phyloP scores from a whole-genome alignment of 345 rosid genomes.

The Eucalyptus marginata region DNA sequence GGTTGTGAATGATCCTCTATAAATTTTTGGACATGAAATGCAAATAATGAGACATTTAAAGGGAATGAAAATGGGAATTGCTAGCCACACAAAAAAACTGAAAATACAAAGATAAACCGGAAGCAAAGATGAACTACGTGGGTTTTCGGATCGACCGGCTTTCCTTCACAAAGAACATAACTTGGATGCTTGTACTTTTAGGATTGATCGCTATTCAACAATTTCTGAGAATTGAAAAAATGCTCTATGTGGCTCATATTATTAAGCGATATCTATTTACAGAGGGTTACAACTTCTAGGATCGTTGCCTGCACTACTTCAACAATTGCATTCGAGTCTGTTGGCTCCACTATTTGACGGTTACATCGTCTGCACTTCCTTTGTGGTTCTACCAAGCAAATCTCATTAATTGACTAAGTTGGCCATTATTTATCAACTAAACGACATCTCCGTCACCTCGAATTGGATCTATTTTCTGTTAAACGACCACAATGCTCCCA shows the following conservation, averaged over 20 bases:
- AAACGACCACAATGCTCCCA: background rate
- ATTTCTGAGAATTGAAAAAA: background rate
- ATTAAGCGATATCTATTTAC: background rate
- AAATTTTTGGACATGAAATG: background rate
- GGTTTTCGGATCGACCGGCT: background rate
- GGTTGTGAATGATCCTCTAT: background rate
- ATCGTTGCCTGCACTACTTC: no score
- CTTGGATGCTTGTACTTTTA: background rate
- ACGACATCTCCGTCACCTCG: background rate
- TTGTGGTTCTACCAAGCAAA: background rate
- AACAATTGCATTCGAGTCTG: background rate
- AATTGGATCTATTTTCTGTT: background rate
- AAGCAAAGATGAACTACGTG: background rate
- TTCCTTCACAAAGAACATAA: background rate
- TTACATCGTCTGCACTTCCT: background rate
- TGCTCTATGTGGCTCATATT: background rate
- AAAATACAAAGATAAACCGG: background rate
- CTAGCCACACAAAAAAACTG: background rate
- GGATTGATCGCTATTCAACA: background rate
- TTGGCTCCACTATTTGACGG: background rate
- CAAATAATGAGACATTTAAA: background rate
- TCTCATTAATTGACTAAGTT: background rate
- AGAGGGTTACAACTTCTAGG: no score
- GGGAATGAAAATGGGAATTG: background rate
- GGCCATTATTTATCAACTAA: background rate